These are phyloP conservation scores for Phyllosticta capitalensis DNA, from an alignment of 2,329 filamentous ascomycete species.

Conservation along the genomic window DNA sequence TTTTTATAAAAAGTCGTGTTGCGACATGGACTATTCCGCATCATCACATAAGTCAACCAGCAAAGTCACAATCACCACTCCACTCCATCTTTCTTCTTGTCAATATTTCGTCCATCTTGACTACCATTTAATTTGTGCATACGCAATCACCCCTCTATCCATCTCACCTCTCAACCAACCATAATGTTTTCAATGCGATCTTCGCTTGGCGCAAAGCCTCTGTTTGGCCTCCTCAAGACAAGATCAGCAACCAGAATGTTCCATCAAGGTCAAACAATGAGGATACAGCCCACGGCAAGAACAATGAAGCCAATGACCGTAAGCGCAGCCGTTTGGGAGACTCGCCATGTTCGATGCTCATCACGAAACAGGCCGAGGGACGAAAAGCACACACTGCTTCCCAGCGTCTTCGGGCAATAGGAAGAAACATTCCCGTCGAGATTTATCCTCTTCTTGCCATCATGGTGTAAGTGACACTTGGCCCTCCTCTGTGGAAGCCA, in stretches of 20 bases:
- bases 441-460: constrained; percentile 7
- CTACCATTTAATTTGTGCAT: background rate
- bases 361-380: background rate
- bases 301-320: background rate
- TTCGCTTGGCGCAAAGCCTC: background rate
- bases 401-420: background rate
- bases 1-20: background rate
- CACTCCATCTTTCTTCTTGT: constrained; percentile 1
- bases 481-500: background rate
- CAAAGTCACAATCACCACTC: background rate
- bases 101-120: background rate
- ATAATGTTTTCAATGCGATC: background rate
- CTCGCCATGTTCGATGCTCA: background rate
- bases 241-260: background rate
- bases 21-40: background rate
- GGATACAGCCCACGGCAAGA: background rate
- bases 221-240: background rate
- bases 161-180: background rate
- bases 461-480: background rate
- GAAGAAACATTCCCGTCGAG: constrained; percentile 6
- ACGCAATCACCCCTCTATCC: background rate
- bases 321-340: background rate
- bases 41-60: background rate
- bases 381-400: background rate
- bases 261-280: background rate